Evolutionary conservation across 2,329 filamentous ascomycete species (phyloP), one percentile per base, ranked within the genome.

Genomic region (Fusarium haematococcum): DNA sequence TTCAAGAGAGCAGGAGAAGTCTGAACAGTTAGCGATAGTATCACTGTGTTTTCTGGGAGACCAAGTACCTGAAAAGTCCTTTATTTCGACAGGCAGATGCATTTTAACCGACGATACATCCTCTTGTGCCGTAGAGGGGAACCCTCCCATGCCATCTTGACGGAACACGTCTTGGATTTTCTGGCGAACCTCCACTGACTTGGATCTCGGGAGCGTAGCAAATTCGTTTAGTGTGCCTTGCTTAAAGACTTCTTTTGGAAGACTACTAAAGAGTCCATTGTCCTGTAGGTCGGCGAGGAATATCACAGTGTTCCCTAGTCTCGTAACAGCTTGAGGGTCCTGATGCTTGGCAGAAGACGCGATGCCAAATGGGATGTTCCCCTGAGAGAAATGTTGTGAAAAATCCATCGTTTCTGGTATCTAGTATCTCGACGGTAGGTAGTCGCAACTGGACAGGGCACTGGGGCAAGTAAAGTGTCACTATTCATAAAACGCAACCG

Each of bases 321-420:
- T 84, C 1, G 89, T 91, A 1, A 83, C 89, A 52, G 84, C 85
- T 67, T 86, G 84, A 35, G 84, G 86, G 5, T 69, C 68, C 0
- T 78, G 63, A 63, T 86, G 84, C 0, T 69, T 68, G 9, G 68
- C 50, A 0, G 83, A 85, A 1, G 86, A 88, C 27, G 85, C 87
- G 14, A 90, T 84, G 11, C 88, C 87, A 59, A 87, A 90, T 0
- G 88, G 88, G 43, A 90, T 86, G 68, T 90, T 90, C 23, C 82
- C 78, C 45, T 87, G 76, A 0, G 87, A 88, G 74, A 90, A 90
- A 70, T 88, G 86, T n/a, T 80, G 35, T 2, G 67, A 57, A 20
- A 56, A 74, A 16, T 66, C 35, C 45, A 48, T 7, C 1, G 4
- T 33, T 20, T 1, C 67, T 32, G 6, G 18, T 52, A 1, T 2